These are phyloP conservation scores for Trichoderma sp. DNA, from an alignment of 2,329 filamentous ascomycete species.

Conservation along the genomic window DNA sequence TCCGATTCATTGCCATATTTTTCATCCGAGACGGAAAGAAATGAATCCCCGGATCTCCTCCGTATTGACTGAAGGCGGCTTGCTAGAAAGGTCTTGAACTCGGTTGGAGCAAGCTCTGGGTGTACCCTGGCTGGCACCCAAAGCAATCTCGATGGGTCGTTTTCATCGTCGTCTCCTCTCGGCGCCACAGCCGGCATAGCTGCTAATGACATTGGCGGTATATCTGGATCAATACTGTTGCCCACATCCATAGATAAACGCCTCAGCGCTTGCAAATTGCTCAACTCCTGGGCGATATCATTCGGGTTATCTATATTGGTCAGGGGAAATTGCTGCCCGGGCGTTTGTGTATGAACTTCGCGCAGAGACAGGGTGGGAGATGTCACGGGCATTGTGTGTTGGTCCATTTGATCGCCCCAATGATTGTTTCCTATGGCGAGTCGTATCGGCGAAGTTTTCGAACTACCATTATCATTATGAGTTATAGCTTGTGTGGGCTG, in stretches of 20 bases:
- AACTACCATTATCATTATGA: slow-evolving; percentile 32
- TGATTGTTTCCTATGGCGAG: slow-evolving; percentile 41
- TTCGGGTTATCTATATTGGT: slow-evolving; percentile 88
- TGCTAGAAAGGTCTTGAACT: slow-evolving; percentile 96
- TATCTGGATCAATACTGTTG: slow-evolving; percentile 69
- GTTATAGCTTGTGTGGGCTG: slow-evolving; percentile 1
- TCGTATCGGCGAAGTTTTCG: slow-evolving; percentile 46
- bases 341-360: slow-evolving; percentile 60
- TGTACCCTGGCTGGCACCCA: slow-evolving; percentile 96
- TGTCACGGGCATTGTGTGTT: slow-evolving; percentile 41
- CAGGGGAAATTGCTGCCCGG: slow-evolving; percentile 67
- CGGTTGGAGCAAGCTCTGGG: slow-evolving; percentile 89
- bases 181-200: slow-evolving; percentile 72
- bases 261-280: slow-evolving; percentile 84
- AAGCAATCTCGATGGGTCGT: slow-evolving; percentile 82
- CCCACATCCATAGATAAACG: slow-evolving; percentile 93
- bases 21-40: slow-evolving; percentile 56
- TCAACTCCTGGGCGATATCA: slow-evolving; percentile 87
- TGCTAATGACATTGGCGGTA: slow-evolving; percentile 66
- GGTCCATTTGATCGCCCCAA: slow-evolving; percentile 42
- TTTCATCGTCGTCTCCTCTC: slow-evolving; percentile 72
- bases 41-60: slow-evolving; percentile 72
- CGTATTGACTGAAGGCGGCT: slow-evolving; percentile 89
- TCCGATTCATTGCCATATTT: slow-evolving; percentile 54
- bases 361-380: slow-evolving; percentile 55